A percentile compares a stretch with the other conserved stretches of the same genome.
Evolutionary conservation across 495 filamentous ascomycete genomes (phyloP).

Genomic region (Lasiosphaeria ovina): DNA sequence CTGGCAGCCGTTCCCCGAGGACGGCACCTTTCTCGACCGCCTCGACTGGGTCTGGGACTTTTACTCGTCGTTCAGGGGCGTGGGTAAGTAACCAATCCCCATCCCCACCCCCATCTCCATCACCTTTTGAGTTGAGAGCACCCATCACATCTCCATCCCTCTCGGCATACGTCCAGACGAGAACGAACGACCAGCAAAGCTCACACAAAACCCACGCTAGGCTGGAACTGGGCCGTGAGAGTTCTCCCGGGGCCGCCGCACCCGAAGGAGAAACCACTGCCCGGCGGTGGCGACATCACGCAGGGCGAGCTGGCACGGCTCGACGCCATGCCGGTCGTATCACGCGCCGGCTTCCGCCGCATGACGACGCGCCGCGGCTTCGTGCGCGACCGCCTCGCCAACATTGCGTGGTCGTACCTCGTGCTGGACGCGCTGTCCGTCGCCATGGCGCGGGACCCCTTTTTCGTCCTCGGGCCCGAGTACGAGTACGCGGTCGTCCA

Average conservation of each 20-base stretch:
- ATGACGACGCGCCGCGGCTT: conserved; percentile 42
- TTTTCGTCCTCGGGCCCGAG: conserved; percentile 58
- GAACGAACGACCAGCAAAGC: neutral
- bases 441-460: conserved; percentile 68
- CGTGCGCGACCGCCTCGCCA: conserved; percentile 45
- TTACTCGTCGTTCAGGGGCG: conserved; percentile 65
- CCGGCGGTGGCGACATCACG: neutral
- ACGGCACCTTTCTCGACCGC: conserved; percentile 54
- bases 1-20: conserved; percentile 72
- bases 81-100: conserved; percentile 34
- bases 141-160: neutral
- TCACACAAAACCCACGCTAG: conserved; percentile 25
- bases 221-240: conserved; percentile 63
- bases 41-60: conserved; percentile 72
- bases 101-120: neutral
- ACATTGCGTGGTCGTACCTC: conserved; percentile 56
- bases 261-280: too few relatives aligned
- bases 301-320: conserved; percentile 11
- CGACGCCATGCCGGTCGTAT: conserved; percentile 18
- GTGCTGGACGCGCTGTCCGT: conserved; percentile 64
- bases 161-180: neutral
- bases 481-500: conserved; percentile 18
- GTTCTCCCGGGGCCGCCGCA: conserved; percentile 18
- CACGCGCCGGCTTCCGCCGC: conserved; percentile 33
- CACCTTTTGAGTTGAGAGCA: neutral